These are phyloP conservation scores for Backusella liffmaniae DNA, from an alignment of 192 early-diverging fungal genomes.

Conservation along the genomic window DNA sequence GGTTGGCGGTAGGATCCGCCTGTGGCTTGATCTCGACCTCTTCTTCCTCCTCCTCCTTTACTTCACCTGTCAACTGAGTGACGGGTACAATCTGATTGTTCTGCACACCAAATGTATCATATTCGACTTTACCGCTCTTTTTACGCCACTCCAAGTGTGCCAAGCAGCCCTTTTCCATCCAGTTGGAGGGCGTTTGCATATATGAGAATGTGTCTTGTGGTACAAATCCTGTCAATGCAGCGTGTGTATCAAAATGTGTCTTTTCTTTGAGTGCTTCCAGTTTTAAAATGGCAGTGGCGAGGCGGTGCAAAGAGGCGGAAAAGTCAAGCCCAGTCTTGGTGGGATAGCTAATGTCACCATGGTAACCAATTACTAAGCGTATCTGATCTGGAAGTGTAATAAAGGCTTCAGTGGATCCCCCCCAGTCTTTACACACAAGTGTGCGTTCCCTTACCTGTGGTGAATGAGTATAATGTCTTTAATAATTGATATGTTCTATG, in stretches of 20 bases:
- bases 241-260: conserved; percentile 13
- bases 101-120: conserved; percentile 32
- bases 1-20: conserved; percentile 69
- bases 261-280: conserved; percentile 18
- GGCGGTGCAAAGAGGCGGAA: conserved; percentile 15
- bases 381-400: conserved; percentile 17
- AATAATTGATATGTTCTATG: conserved; percentile 28
- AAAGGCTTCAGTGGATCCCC: background rate
- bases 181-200: conserved; percentile 19
- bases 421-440: background rate
- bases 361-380: conserved; percentile 34
- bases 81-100: background rate
- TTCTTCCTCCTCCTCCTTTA: background rate
- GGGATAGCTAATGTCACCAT: conserved; percentile 28
- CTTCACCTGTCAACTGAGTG: conserved; percentile 4
- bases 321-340: background rate
- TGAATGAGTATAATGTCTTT: conserved; percentile 17
- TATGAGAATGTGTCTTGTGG: conserved; percentile 38
- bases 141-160: conserved; percentile 43
- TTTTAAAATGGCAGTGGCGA: conserved; percentile 20
- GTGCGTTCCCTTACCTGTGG: conserved; percentile 20
- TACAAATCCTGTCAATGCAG: conserved; percentile 24
- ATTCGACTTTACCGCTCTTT: conserved; percentile 46
- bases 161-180: conserved; percentile 26
- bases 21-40: background rate